phyloP scores from a whole-genome alignment of 768 basidiomycete species.

The Leccinum uliginosum region DNA sequence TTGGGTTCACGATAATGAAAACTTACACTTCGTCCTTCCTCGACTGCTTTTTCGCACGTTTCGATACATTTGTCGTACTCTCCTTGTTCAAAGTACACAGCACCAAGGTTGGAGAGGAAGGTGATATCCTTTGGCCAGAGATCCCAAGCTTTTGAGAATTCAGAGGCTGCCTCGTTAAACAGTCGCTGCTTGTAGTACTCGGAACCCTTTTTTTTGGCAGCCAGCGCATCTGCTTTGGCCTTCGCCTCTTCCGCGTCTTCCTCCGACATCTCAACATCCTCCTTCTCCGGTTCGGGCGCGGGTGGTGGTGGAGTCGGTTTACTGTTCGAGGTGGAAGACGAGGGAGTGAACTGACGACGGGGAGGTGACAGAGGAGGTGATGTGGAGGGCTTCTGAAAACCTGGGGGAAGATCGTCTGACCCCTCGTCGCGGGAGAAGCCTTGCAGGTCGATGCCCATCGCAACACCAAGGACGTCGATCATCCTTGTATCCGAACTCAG shows the following conservation, averaged over 20 bases:
- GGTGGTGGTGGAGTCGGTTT: slow-evolving; percentile 39
- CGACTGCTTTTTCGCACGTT: slow-evolving; percentile 92
- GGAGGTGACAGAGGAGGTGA: slow-evolving; percentile 26
- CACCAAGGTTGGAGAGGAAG: slow-evolving; percentile 86
- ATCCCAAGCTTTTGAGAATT: slow-evolving; percentile 90
- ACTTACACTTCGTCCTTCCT: slow-evolving; percentile 79
- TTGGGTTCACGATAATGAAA: background rate
- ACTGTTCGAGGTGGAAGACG: slow-evolving; percentile 39
- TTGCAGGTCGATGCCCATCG: slow-evolving; percentile 92
- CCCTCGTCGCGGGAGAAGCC: slow-evolving; percentile 82
- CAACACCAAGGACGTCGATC: slow-evolving; percentile 89
- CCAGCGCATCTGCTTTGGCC: slow-evolving; percentile 74
- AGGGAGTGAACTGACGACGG: slow-evolving; percentile 31
- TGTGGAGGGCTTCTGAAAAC: slow-evolving; percentile 33
- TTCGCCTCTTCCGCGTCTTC: slow-evolving; percentile 66
- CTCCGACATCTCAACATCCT: slow-evolving; percentile 65
- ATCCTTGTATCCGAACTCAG: slow-evolving; percentile 77
- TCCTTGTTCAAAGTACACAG: slow-evolving; percentile 91
- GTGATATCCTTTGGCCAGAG: slow-evolving; percentile 89
- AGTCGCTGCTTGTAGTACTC: slow-evolving; percentile 84
- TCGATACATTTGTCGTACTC: slow-evolving; percentile 90
- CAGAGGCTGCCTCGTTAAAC: slow-evolving; percentile 69
- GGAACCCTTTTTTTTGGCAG: slow-evolving; percentile 72
- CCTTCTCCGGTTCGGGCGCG: slow-evolving; percentile 38
- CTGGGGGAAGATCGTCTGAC: slow-evolving; percentile 73